Conservation (phyloP, 1,139 yeast genomes). For the Kodamaea plutei region DNA sequence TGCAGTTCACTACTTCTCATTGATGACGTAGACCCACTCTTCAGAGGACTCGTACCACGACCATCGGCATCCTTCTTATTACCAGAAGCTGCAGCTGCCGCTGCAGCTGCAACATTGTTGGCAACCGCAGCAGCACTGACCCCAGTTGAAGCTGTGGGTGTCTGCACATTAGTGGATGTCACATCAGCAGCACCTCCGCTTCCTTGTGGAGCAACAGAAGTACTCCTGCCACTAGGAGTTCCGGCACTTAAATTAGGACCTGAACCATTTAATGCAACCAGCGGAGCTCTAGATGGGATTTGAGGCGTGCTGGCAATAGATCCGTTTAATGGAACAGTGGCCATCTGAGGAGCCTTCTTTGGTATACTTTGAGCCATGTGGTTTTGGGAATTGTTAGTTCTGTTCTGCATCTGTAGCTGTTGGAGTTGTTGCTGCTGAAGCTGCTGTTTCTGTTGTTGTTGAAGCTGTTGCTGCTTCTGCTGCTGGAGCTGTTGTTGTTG, state of each 20-base stretch:
- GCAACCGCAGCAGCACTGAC: constrained; percentile 5
- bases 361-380: too few species aligned
- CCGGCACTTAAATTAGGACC: constrained; percentile 1
- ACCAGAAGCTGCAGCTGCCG: constrained; percentile 26
- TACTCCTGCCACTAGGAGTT: too few species aligned
- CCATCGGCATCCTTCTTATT: constrained; percentile 4
- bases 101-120: constrained; percentile 28
- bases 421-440: constrained; percentile 16
- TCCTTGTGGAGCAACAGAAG: neutral
- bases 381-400: neutral
- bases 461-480: constrained; percentile 10
- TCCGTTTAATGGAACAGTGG: too few species aligned
- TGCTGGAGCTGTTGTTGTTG: constrained; percentile 11
- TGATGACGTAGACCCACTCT: constrained; percentile 7
- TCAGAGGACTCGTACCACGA: constrained; percentile 6
- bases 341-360: neutral
- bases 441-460: constrained; percentile 9
- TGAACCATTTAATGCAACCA: constrained; percentile 3
- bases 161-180: neutral
- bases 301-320: constrained; percentile 1
- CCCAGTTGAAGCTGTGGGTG: neutral
- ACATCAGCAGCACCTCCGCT: neutral
- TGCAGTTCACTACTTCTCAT: constrained; percentile 14
- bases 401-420: neutral
- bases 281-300: constrained; percentile 3